Percentiles rank a stretch among this genome's conserved stretches.
phyloP scores from a whole-genome alignment of 257 asterid genomes.

The Nicotiana otophora region DNA sequence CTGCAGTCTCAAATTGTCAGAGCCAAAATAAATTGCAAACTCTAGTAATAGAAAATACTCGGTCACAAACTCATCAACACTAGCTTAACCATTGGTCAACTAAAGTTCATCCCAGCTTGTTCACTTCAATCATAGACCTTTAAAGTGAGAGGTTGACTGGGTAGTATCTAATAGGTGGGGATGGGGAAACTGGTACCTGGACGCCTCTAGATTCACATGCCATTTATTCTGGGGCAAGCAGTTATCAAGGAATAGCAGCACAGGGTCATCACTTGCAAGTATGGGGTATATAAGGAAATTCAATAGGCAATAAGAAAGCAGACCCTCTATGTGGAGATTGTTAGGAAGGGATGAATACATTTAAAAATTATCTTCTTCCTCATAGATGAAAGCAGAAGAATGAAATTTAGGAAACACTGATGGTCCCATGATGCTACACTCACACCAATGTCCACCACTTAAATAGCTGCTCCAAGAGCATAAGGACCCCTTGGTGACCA shows the following conservation, averaged over 20 bases:
- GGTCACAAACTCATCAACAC: conserved; percentile 2
- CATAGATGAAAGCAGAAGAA: neutral
- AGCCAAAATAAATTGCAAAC: neutral
- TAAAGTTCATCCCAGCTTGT: neutral
- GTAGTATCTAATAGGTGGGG: neutral
- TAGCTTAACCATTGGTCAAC: neutral
- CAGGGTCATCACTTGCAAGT: conserved; percentile 1
- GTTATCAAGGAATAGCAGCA: neutral
- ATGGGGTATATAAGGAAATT: neutral
- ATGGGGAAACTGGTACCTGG: neutral
- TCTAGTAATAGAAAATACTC: neutral
- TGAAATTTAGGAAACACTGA: neutral
- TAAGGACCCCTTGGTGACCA: neutral
- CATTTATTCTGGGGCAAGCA: neutral
- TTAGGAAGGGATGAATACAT: neutral
- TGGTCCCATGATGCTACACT: neutral
- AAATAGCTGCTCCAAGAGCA: neutral
- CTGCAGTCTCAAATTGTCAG: conserved; percentile 34
- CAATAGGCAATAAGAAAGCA: neutral
- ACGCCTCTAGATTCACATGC: neutral
- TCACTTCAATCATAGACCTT: neutral
- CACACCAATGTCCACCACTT: neutral
- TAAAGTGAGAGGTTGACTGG: neutral
- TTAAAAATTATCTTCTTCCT: neutral
- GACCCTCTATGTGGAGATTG: neutral